phyloP scores from a whole-genome alignment of 352 stramenopile species.

The Globisporangium uncinulatum region DNA sequence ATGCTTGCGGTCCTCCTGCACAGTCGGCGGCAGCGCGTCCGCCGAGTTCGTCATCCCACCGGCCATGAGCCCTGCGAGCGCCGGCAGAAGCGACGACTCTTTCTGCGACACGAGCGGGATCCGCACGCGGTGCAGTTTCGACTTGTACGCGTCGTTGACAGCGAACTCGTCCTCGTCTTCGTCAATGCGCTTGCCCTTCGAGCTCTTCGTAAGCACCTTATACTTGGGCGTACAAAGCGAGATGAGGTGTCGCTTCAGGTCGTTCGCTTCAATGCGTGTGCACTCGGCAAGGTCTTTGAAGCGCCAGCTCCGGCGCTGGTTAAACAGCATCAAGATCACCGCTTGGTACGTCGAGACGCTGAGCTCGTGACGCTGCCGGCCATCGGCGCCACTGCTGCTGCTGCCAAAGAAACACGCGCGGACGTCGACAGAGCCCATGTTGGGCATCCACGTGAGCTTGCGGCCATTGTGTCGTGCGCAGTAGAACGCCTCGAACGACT shows the following conservation, averaged over 20 bases:
- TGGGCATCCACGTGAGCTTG: constrained; percentile 95
- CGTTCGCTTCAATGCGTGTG: constrained; percentile 85
- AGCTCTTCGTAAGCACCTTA: constrained; percentile 96
- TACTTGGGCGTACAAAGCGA: constrained; percentile 98
- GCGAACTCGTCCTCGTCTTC: constrained; percentile 92
- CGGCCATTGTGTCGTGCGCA: constrained; percentile 91
- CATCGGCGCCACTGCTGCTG: constrained; percentile 21
- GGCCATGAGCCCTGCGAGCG: constrained; percentile 17
- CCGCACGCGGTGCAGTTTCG: constrained; percentile 86
- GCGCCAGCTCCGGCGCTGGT: constrained; percentile 70
- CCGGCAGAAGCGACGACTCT: constrained; percentile 54
- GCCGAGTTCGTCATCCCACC: constrained; percentile 35
- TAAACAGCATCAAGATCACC: constrained; percentile 98
- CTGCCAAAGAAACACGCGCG: constrained; percentile 84
- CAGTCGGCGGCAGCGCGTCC: constrained; percentile 81
- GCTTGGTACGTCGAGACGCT: constrained; percentile 98
- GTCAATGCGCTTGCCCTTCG: constrained; percentile 95
- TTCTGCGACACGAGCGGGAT: constrained; percentile 84
- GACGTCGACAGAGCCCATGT: constrained; percentile 90
- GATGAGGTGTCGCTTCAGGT: constrained; percentile 94
- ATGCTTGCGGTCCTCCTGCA: constrained; percentile 96
- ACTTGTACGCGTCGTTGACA: constrained; percentile 94
- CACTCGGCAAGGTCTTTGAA: constrained; percentile 89
- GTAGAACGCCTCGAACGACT: constrained; percentile 94
- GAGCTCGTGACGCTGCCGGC: constrained; percentile 89